Evolutionary conservation across 2,329 filamentous ascomycete genomes (phyloP).

Genomic region (Colletotrichum sp.): DNA sequence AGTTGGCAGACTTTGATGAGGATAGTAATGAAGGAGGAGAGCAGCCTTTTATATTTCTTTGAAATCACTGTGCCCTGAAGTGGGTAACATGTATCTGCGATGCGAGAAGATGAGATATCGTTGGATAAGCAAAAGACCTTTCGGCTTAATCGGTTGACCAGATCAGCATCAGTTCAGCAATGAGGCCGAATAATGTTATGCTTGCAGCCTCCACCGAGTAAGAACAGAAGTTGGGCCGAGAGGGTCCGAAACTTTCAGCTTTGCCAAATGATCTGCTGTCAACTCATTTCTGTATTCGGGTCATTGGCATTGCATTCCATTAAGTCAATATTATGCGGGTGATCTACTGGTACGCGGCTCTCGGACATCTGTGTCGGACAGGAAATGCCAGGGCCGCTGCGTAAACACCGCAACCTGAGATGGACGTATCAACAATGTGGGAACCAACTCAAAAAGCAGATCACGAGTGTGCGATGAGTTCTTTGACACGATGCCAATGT

Average conservation of each 20-base stretch:
- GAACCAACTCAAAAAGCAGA: no score
- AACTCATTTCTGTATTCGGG: background rate
- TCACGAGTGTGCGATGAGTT: background rate
- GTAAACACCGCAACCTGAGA: accelerated
- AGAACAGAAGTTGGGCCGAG: background rate
- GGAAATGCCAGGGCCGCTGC: background rate
- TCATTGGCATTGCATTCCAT: background rate
- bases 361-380: background rate
- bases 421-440: background rate
- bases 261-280: background rate
- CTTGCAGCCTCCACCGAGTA: background rate
- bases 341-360: background rate
- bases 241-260: background rate
- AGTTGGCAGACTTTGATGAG: background rate
- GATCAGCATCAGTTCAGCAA: accelerated
- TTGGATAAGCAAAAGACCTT: background rate
- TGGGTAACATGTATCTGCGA: accelerated
- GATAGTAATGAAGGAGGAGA: background rate
- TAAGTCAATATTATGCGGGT: background rate
- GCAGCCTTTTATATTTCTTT: accelerated
- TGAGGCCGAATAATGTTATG: background rate
- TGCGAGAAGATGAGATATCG: accelerated
- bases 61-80: background rate
- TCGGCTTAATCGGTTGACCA: accelerated
- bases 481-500: background rate